Conservation (phyloP, 1,139 yeast species). For the Yamadazyma siamensis region DNA sequence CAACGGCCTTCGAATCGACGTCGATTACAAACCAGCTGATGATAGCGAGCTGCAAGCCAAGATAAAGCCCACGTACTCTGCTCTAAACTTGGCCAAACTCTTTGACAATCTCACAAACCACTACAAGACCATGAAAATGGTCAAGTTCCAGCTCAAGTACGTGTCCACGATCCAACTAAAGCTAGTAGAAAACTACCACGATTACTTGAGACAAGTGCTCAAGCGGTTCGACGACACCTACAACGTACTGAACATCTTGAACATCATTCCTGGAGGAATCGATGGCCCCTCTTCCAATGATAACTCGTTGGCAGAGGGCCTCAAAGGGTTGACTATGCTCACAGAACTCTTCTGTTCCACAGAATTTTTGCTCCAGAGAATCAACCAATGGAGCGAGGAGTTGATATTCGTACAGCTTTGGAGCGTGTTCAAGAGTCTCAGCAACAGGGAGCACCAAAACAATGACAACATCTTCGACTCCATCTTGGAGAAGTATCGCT, state of each 20-base stretch:
- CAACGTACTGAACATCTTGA: conserved; percentile 31
- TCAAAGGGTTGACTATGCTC: conserved; percentile 50
- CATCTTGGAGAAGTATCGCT: conserved; percentile 44
- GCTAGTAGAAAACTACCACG: conserved; percentile 58
- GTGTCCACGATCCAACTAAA: conserved; percentile 68
- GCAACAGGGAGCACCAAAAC: conserved; percentile 15
- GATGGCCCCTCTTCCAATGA: conserved; percentile 4
- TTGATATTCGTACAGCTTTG: conserved; percentile 64
- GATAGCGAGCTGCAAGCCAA: conserved; percentile 6
- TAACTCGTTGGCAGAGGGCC: conserved; percentile 9
- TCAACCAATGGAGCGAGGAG: conserved; percentile 65
- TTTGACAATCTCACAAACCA: conserved; percentile 67
- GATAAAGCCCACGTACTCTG: conserved; percentile 64
- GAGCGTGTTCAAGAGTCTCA: conserved; percentile 34
- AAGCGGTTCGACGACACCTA: conserved; percentile 46
- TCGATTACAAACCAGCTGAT: conserved; percentile 42
- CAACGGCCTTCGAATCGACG: conserved; percentile 61
- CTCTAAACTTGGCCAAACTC: conserved; percentile 58
- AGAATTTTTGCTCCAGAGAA: conserved; percentile 46
- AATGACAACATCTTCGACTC: conserved; percentile 54
- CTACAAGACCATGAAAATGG: conserved; percentile 53
- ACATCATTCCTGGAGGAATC: conserved; percentile 36
- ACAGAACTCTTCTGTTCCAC: conserved; percentile 63
- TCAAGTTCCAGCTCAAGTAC: conserved; percentile 64
- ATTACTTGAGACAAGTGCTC: conserved; percentile 44